Evolutionary conservation across 208 protist species (phyloP), one percentile per base, ranked within the genome.

Genomic region (Leishmania guyanensis): DNA sequence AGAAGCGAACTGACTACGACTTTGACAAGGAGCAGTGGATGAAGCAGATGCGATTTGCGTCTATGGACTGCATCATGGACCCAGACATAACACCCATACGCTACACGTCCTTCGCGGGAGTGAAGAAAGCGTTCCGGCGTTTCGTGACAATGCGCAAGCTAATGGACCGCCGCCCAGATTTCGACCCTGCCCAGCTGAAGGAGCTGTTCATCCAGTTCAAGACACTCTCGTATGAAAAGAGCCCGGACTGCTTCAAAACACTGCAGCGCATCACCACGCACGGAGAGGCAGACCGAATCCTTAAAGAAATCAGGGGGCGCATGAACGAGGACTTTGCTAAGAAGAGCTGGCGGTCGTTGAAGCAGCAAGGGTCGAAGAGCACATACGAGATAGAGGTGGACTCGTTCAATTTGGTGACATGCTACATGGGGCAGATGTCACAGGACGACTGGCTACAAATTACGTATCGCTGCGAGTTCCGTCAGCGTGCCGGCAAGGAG

Each of bases 31-130:
- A 98, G 75, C 92, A 98, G 84, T 98, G 95, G 93, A 93, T 91
- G 81, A 98, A 98, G 78, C 93, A 98, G 82, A 98, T 98, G 95
- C 87, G 89, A n/a, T 95, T 96, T 86, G 92, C 90, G 26, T 95
- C 93, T 9, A 96, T 98, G 95, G 95, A 98, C 79, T 98, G 95
- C 85, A 97, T 98, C 80, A 95, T 98, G 90, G 92, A 98, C 84
- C 95, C 95, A 26, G 90, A 95, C 83, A 94, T 98, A 66, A 88
- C 86, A 5, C 89, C 92, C 46, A 95, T 98, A 64, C 88, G 89
- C 71, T 97, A 96, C 86, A 97, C 91, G 29, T 96, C 93, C 10
- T 17, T 96, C 33, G 39, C 76, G 0, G 95, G 95, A 22, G 71
- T 94, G 64, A 92, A 91, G 62, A 94, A 94, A 77, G 90, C 86